phyloP scores from a whole-genome alignment of 2,329 filamentous ascomycete genomes.

The Diplodia seriata region DNA sequence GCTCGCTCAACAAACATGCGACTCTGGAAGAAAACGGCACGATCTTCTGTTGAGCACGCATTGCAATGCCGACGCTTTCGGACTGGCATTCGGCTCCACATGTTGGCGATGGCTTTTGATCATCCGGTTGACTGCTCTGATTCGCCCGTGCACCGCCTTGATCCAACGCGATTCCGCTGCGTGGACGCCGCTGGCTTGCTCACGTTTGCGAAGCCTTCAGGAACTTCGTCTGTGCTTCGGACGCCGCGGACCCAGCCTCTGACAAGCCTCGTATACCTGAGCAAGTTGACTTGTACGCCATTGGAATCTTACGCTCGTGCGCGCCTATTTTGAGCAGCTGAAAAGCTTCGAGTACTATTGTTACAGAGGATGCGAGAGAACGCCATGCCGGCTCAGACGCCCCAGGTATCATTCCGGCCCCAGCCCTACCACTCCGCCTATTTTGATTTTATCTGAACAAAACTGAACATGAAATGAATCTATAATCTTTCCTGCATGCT shows the following conservation, averaged over 20 bases:
- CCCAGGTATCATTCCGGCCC: neutral
- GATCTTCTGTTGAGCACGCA: slow-evolving; percentile 8
- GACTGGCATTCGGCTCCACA: slow-evolving; percentile 5
- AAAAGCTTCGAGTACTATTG: slow-evolving; percentile 4
- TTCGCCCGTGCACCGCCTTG: neutral
- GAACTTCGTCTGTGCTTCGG: slow-evolving; percentile 5
- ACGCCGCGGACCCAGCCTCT: slow-evolving; percentile 10
- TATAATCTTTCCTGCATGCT: slow-evolving; percentile 24
- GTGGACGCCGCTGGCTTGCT: neutral
- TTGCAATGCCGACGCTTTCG: neutral
- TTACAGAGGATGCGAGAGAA: slow-evolving; percentile 12
- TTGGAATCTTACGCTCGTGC: neutral
- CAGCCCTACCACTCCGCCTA: slow-evolving; percentile 4
- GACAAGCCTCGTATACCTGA: slow-evolving; percentile 22
- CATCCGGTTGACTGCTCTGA: neutral
- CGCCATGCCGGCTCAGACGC: slow-evolving; percentile 3
- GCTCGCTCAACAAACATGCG: neutral
- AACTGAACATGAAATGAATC: neutral
- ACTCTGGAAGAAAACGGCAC: neutral
- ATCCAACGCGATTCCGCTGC: slow-evolving; percentile 4
- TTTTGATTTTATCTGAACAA: slow-evolving; percentile 7
- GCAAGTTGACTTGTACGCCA: neutral
- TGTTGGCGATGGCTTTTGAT: neutral
- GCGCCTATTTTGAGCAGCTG: slow-evolving; percentile 21
- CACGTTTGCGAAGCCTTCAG: neutral